phyloP scores from a whole-genome alignment of 78 protist species.

The Dictyostelium intermedium region DNA sequence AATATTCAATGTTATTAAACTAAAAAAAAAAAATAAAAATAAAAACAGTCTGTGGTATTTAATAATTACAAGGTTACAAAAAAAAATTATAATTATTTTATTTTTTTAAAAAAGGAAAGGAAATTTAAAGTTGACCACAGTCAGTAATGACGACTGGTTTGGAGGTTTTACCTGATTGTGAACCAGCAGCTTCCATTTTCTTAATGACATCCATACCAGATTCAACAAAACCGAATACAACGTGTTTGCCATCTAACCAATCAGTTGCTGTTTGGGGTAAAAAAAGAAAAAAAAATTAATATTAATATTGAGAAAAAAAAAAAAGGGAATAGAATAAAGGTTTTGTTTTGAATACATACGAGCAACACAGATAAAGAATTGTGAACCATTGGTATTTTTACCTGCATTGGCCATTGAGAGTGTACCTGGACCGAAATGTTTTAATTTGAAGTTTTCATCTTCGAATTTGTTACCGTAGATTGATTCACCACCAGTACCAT shows the following conservation, averaged over 20 bases:
- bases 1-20: too few species aligned
- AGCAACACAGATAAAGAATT: slow-evolving; percentile 58
- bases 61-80: not conserved
- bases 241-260: slow-evolving; percentile 90
- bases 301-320: not conserved
- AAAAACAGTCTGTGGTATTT: too few species aligned
- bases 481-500: slow-evolving; percentile 98
- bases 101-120: not conserved
- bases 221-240: slow-evolving; percentile 89
- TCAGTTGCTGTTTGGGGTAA: not conserved
- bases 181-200: slow-evolving; percentile 67
- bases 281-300: not conserved
- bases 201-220: slow-evolving; percentile 84
- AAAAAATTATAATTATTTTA: not conserved
- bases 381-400: slow-evolving; percentile 84
- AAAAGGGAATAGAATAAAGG: not conserved
- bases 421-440: slow-evolving; percentile 86
- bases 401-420: slow-evolving; percentile 97
- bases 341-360: not conserved
- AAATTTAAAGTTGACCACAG: slow-evolving; percentile 53
- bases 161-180: slow-evolving; percentile 69
- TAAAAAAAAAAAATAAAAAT: too few species aligned
- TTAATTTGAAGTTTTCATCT: slow-evolving; percentile 92
- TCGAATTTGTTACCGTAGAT: slow-evolving; percentile 91
- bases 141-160: slow-evolving; percentile 49